Evolutionary conservation across 257 asterid genomes (phyloP), one percentile per base, ranked within the genome.

Genomic region (Paulownia fortunei): DNA sequence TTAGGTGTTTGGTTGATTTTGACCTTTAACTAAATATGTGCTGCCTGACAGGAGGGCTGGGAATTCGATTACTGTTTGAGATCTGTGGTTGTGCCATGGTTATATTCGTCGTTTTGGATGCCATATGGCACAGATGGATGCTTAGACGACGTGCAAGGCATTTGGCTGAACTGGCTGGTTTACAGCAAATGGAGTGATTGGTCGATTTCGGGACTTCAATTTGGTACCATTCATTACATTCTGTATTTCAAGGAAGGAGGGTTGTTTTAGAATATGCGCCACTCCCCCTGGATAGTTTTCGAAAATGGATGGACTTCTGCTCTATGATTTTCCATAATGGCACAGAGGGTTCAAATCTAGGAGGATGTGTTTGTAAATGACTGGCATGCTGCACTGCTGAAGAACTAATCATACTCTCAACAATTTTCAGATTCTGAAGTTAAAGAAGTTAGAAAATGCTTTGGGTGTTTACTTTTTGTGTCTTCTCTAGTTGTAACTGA

Each of bases 21-120:
- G 0, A 9, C 15, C 11, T 6, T 49, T 0, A 49, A 15, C 23
- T 27, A 8, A 52, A 34, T 3, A 10, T 54, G 9, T 54, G 60
- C 60, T 47, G 41, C 6, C 8, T 16, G 58, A 39, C 56, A 73
- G 78, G 78, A 51, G 80, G 67, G 34, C 41, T 52, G 6, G 80
- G 80, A n/a, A 76, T 76, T 24, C 74, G 61, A 2, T 27, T 76
- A 24, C 36, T 72, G 68, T 76, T 76, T 27, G 74, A 76, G 16
- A 15, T 76, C 7, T 76, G 80, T 52, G 59, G 60, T n/a, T 66
- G 37, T 23, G 74, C 68, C n/a, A 30, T 76, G 47, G 80, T 65
- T 6, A 3, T 76, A 6, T 21, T 76, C 68, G 15, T 76, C 46
- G 36, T 76, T 1, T 32, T 67, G 79, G 71, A 74, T 30, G 62